Evolutionary conservation across 2,329 filamentous ascomycete species (phyloP).

Genomic region (Alternaria solani): DNA sequence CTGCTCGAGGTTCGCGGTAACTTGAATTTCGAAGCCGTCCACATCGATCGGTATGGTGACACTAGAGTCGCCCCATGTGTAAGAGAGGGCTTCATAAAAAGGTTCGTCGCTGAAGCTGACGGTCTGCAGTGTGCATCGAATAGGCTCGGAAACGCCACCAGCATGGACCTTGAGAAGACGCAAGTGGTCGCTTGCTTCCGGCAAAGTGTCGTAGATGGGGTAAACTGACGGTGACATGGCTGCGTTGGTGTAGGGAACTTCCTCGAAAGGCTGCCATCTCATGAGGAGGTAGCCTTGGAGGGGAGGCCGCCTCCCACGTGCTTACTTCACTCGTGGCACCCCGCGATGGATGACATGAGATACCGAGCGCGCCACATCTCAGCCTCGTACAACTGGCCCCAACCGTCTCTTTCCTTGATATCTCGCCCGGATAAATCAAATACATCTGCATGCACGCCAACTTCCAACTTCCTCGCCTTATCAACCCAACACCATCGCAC

Average conservation of each 20-base stretch:
- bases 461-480: neutral
- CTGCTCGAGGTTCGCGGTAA: slow-evolving; percentile 1
- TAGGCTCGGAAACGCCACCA: neutral
- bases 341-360: neutral
- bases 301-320: neutral
- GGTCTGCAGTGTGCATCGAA: neutral
- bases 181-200: neutral
- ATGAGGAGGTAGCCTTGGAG: neutral
- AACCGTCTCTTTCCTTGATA: neutral
- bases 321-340: neutral
- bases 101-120: slow-evolving; percentile 7
- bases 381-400: neutral
- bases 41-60: neutral
- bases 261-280: neutral
- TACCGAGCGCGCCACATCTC: neutral
- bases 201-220: neutral
- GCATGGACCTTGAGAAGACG: neutral
- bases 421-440: neutral
- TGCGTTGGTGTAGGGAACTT: neutral
- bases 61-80: slow-evolving; percentile 12
- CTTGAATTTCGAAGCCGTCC: neutral
- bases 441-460: neutral
- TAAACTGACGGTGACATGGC: neutral
- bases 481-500: neutral
- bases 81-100: slow-evolving; percentile 17